Base-by-base conservation (phyloP, 164 flowering plant species). In the Echeveria elegans region DNA sequence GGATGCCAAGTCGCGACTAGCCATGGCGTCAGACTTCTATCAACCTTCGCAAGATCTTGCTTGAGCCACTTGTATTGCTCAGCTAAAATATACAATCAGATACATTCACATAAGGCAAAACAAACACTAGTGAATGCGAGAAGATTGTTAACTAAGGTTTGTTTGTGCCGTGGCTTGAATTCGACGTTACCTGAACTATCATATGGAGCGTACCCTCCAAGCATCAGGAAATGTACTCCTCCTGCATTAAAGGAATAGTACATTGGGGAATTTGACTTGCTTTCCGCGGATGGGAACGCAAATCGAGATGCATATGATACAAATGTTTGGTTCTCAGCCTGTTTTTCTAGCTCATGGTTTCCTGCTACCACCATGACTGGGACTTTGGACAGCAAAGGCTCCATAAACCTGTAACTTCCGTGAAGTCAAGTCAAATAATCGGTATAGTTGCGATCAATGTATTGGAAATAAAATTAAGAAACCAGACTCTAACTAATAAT, bases 341-440 rank as follows among this genome's bases (percentile, higher is more conserved):
- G 98, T 63, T 88, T 88, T 73, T 92, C 98, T 45, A 92, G 88
- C 76, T 92, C 98, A 73, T 92, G 98, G 77, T 92, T 90, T 31
- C 98, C 98, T 81, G 82, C 93, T 34, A 88, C 77, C 63, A 89
- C 96, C 98, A 92, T 92, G 88, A 88, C 87, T 3, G 98, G 98
- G 36, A 89, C 81, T 71, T 82, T 82, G 31, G 96, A 86, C 50
- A 69, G 82, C 76, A 89, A 40, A 40, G 91, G 92, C 83, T 92
- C 85, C 96, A 92, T 85, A 73, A 89, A 89, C 84, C 98, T 89
- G 72, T 32, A 58, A 48, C 6, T n/a, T n/a, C n/a, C n/a, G n/a
- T n/a, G n/a, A n/a, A n/a, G n/a, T n/a, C n/a, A n/a, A n/a, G n/a
- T n/a, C n/a, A n/a, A n/a, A n/a, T n/a, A n/a, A n/a, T n/a, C n/a